These are phyloP conservation scores for Ophiostoma montium DNA, from an alignment of 2,329 filamentous ascomycete genomes.

Conservation along the genomic window DNA sequence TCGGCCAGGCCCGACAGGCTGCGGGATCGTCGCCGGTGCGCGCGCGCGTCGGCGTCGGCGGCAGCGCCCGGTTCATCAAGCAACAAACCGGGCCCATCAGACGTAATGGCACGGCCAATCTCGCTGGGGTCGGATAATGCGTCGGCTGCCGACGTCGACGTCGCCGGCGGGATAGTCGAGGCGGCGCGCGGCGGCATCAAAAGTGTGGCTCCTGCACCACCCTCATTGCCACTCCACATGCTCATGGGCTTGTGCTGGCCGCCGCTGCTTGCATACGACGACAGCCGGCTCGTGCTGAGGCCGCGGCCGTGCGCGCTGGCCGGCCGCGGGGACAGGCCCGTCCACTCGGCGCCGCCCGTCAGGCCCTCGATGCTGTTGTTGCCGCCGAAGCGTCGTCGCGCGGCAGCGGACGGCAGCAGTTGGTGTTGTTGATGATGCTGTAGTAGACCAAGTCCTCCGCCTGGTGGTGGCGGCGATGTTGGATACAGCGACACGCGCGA, in stretches of 20 bases:
- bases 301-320: constrained; percentile 43
- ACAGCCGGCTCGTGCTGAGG: constrained; percentile 22
- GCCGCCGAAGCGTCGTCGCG: constrained; percentile 17
- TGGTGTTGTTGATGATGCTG: not conserved
- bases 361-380: constrained; percentile 12
- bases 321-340: constrained; percentile 45
- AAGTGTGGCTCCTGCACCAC: too few species aligned
- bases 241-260: constrained; percentile 7
- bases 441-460: too few species aligned
- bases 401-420: constrained; percentile 5
- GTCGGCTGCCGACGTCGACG: constrained; percentile 15
- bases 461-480: constrained; percentile 1
- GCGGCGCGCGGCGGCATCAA: too few species aligned
- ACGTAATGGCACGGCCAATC: constrained; percentile 49
- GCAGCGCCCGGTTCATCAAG: too few species aligned
- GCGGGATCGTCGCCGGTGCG: constrained; percentile 39
- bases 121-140: constrained; percentile 21
- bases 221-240: too few species aligned
- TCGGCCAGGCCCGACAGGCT: constrained; percentile 42
- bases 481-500: constrained; percentile 24
- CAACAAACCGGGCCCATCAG: constrained; percentile 24
- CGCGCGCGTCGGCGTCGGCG: constrained; percentile 16
- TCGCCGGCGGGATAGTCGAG: not conserved
- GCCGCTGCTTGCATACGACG: constrained; percentile 16
- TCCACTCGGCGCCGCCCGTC: constrained; percentile 26